Conservation (phyloP, 805 yeast genomes). For the Nakazawaea populi region DNA sequence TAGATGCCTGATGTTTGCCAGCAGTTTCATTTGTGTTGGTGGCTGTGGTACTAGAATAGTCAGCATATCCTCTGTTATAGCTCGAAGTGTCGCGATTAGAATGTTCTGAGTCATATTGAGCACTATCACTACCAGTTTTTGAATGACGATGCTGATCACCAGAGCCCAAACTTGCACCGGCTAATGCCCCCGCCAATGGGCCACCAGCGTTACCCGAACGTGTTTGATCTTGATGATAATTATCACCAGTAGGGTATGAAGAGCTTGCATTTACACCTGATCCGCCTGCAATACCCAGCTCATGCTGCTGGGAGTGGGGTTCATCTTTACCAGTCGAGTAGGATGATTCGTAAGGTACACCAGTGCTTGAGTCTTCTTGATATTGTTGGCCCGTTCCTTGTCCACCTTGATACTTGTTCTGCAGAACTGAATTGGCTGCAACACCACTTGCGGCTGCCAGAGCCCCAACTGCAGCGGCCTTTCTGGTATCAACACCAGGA, state of each 20-base stretch:
- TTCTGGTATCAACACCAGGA: no score
- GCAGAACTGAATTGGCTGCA: no score
- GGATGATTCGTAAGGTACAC: no score
- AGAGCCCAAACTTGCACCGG: neutral
- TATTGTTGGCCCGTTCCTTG: no score
- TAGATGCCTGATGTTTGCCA: constrained; percentile 7
- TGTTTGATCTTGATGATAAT: neutral
- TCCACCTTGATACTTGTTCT: no score
- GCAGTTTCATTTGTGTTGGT: constrained; percentile 1
- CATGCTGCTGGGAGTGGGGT: no score
- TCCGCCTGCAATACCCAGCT: no score
- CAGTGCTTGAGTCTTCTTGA: no score
- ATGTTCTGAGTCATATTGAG: constrained; percentile 3
- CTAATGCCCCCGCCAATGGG: neutral
- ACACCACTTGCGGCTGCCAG: no score
- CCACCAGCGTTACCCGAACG: neutral
- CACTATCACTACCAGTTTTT: constrained; percentile 5
- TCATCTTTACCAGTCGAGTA: no score
- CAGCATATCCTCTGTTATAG: constrained; percentile 9
- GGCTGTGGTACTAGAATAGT: neutral
- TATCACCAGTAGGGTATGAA: neutral
- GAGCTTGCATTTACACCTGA: neutral
- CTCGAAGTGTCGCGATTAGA: constrained; percentile 4
- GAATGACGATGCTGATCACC: neutral
- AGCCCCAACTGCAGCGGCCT: no score